Evolutionary conservation across 139 green algal genomes (phyloP).

Genomic region (Limnomonas spitsbergensis): DNA sequence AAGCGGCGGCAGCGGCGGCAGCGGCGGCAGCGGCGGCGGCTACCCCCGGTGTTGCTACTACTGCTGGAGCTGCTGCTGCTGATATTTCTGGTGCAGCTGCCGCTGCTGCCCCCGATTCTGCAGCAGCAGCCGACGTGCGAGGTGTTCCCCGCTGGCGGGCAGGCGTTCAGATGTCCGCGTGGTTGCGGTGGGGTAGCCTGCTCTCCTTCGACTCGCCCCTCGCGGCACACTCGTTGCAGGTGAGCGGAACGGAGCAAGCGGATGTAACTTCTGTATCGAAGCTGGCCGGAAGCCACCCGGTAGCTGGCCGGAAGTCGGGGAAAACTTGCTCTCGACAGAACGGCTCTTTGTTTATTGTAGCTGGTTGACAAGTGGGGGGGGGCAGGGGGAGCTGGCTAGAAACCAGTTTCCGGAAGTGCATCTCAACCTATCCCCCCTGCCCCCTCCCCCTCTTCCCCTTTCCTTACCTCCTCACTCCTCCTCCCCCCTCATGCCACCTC

Average conservation of each 20-base stretch:
- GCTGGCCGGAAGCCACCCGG: not conserved
- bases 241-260: not conserved
- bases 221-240: conserved; percentile 27
- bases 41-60: not conserved
- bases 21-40: not conserved
- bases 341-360: too few species aligned
- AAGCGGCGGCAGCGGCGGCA: not conserved
- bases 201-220: conserved; percentile 16
- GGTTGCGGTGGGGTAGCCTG: conserved; percentile 34
- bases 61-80: too few species aligned
- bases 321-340: not conserved
- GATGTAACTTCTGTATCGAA: not conserved
- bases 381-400: too few species aligned
- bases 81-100: too few species aligned
- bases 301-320: not conserved
- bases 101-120: too few species aligned
- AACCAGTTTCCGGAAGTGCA: too few species aligned
- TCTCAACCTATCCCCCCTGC: not conserved
- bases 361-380: too few species aligned
- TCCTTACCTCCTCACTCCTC: not conserved
- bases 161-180: conserved; percentile 32
- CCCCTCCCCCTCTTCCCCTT: not conserved
- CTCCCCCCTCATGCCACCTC: not conserved
- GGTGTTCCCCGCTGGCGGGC: conserved; percentile 15
- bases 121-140: too few species aligned